These are phyloP conservation scores for Metschnikowia peoriensis DNA, from an alignment of 805 yeast genomes.

Conservation along the genomic window DNA sequence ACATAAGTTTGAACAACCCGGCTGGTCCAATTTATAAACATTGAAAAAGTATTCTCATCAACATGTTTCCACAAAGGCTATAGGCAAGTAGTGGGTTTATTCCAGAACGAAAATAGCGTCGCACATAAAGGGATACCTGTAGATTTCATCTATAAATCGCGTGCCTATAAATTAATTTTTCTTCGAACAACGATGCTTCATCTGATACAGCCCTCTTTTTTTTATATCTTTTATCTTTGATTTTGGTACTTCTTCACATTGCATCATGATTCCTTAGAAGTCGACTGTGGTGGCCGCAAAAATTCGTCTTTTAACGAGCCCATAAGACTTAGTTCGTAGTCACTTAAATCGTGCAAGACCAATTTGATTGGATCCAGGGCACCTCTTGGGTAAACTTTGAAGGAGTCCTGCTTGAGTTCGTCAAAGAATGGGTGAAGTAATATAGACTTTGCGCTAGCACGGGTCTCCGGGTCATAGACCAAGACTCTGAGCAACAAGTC, in stretches of 20 bases:
- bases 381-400: slow-evolving; percentile 57
- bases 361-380: slow-evolving; percentile 37
- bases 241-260: too few species aligned
- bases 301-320: slow-evolving; percentile 39
- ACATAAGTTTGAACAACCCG: background rate
- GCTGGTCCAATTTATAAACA: slow-evolving; percentile 1
- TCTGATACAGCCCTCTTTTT: background rate
- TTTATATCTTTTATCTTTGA: background rate
- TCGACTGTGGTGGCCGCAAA: slow-evolving; percentile 6
- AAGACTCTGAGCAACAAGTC: slow-evolving; percentile 78
- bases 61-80: background rate
- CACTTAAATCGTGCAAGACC: slow-evolving; percentile 67
- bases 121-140: background rate
- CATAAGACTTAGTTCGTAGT: slow-evolving; percentile 57
- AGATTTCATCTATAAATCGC: slow-evolving; percentile 7
- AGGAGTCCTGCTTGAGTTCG: slow-evolving; percentile 64
- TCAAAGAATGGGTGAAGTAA: slow-evolving; percentile 88
- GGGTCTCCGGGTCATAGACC: slow-evolving; percentile 84
- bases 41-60: too few species aligned
- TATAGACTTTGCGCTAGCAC: slow-evolving; percentile 79
- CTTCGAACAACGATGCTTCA: background rate
- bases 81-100: background rate
- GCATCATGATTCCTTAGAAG: background rate
- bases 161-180: background rate
- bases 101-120: background rate